These are phyloP conservation scores for Pezicula carpinea DNA, from an alignment of 2,329 filamentous ascomycete genomes.

Conservation along the genomic window DNA sequence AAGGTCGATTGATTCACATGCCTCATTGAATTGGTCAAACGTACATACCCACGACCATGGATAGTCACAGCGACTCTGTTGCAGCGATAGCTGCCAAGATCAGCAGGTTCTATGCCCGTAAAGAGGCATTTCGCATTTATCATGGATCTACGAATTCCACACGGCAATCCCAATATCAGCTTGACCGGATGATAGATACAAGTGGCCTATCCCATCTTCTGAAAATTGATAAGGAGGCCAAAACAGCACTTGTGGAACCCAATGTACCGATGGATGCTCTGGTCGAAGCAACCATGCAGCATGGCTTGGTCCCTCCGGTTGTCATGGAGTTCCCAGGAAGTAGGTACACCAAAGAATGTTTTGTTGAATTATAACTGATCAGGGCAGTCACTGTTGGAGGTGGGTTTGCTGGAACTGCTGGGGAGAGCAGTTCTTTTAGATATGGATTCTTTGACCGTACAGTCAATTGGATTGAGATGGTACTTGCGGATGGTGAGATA, in stretches of 20 bases:
- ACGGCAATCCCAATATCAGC: slow-evolving; percentile 27
- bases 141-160: slow-evolving; percentile 53
- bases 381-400: slow-evolving; percentile 53
- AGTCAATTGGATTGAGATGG: slow-evolving; percentile 57
- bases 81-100: slow-evolving; percentile 13
- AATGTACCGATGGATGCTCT: slow-evolving; percentile 65
- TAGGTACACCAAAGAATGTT: no score
- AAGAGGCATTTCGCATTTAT: slow-evolving; percentile 42
- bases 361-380: no score
- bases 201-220: slow-evolving; percentile 41
- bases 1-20: neutral
- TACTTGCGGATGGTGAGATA: slow-evolving; percentile 52
- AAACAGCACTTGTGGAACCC: slow-evolving; percentile 53
- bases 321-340: slow-evolving; percentile 67
- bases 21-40: neutral
- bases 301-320: slow-evolving; percentile 55
- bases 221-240: slow-evolving; percentile 34
- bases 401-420: slow-evolving; percentile 60
- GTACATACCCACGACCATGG: slow-evolving; percentile 12
- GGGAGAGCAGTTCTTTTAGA: slow-evolving; percentile 61
- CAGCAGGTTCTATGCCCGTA: slow-evolving; percentile 14
- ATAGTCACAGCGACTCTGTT: slow-evolving; percentile 17
- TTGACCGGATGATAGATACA: slow-evolving; percentile 36
- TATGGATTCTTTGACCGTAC: slow-evolving; percentile 62
- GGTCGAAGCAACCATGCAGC: slow-evolving; percentile 47